These are phyloP conservation scores for Cryptosporidium muris DNA, from an alignment of 169 alveolate species.

Conservation along the genomic window DNA sequence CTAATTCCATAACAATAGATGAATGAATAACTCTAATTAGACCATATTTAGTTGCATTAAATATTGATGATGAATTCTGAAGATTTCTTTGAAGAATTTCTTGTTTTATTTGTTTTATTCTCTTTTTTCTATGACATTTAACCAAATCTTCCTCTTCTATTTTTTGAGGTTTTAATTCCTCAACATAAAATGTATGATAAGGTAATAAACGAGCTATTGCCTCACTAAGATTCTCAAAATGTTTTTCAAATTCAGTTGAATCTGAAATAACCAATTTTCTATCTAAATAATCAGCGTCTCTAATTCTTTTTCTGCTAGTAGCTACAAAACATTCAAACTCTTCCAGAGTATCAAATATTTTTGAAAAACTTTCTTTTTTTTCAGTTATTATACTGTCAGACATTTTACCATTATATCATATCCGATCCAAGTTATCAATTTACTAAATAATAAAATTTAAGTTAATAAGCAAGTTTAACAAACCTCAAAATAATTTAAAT, in stretches of 20 bases:
- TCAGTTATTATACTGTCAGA: not conserved
- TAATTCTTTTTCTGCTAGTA: slow-evolving; percentile 37
- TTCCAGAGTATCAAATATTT: slow-evolving; percentile 14
- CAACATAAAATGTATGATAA: slow-evolving; percentile 54
- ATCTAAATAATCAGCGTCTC: slow-evolving; percentile 54
- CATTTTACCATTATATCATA: not conserved
- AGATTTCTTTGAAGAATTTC: slow-evolving; percentile 7
- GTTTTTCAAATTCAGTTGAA: slow-evolving; percentile 61
- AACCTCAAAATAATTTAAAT: no score
- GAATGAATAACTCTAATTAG: slow-evolving; percentile 27
- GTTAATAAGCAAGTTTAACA: no score
- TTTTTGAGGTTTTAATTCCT: slow-evolving; percentile 29
- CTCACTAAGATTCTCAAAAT: slow-evolving; percentile 55
- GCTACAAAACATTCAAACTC: slow-evolving; percentile 35
- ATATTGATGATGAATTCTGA: slow-evolving; percentile 22
- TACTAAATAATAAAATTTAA: no score
- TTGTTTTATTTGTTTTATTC: slow-evolving; percentile 32
- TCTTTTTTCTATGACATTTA: slow-evolving; percentile 16
- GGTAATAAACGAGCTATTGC: slow-evolving; percentile 56
- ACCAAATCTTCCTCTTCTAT: slow-evolving; percentile 1
- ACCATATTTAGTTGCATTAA: slow-evolving; percentile 56
- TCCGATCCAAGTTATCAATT: no score
- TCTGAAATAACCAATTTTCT: slow-evolving; percentile 59
- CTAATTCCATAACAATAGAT: slow-evolving; percentile 32
- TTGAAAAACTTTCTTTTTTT: not conserved